Evolutionary conservation across 202 grass and related monocot species (phyloP).

Genomic region (Brachypodium distachyon): DNA sequence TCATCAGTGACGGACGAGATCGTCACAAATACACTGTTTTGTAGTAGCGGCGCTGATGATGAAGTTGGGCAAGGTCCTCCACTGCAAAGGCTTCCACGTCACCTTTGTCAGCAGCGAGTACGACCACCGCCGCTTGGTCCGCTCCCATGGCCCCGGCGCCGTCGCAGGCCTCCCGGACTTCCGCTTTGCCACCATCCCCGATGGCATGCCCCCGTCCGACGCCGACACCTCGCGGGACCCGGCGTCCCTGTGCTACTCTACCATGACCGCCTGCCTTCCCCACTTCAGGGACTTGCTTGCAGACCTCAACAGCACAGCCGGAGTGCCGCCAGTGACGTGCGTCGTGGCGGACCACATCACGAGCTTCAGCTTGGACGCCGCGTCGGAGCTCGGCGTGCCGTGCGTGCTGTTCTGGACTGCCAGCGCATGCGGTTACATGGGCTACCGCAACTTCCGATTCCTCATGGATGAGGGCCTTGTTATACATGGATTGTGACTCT

Average conservation of each 20-base stretch:
- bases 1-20: too few relatives aligned
- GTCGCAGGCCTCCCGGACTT: slow-evolving; percentile 21
- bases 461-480: slow-evolving; percentile 20
- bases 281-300: slow-evolving; percentile 5
- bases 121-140: slow-evolving; percentile 29
- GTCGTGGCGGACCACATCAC: slow-evolving; percentile 20
- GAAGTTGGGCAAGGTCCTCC: slow-evolving; percentile 39
- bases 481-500: too few relatives aligned
- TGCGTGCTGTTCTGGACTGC: slow-evolving; percentile 37
- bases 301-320: neutral
- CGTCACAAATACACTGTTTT: too few relatives aligned
- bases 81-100: slow-evolving; percentile 34
- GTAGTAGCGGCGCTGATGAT: too few relatives aligned
- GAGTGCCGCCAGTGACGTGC: slow-evolving; percentile 19
- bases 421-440: slow-evolving; percentile 32
- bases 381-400: slow-evolving; percentile 16
- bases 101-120: slow-evolving; percentile 37
- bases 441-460: slow-evolving; percentile 8
- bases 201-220: slow-evolving; percentile 27
- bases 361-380: slow-evolving; percentile 24
- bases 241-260: neutral
- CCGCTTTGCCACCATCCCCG: slow-evolving; percentile 33
- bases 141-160: neutral
- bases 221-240: slow-evolving; percentile 19
- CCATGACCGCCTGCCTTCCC: slow-evolving; percentile 4